phyloP scores from a whole-genome alignment of 805 yeast genomes.

The Starmerella davenportii region DNA sequence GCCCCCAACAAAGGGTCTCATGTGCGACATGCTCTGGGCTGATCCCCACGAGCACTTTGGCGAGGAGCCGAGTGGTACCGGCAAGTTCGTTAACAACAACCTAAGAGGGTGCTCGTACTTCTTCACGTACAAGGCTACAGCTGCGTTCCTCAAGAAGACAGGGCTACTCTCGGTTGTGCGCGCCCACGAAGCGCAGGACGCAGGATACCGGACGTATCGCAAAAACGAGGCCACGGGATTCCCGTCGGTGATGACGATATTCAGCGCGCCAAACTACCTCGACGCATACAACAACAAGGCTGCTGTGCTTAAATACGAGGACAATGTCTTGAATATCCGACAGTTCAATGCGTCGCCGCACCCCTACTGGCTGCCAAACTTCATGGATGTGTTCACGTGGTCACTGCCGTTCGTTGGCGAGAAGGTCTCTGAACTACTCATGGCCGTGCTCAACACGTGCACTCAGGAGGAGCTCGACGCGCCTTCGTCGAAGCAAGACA shows the following conservation, averaged over 20 bases:
- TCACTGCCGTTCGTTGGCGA: slow-evolving; percentile 94
- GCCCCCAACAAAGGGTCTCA: slow-evolving; percentile 82
- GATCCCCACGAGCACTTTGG: slow-evolving; percentile 90
- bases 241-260: slow-evolving; percentile 77
- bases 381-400: slow-evolving; percentile 96
- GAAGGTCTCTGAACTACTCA: slow-evolving; percentile 83
- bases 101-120: slow-evolving; percentile 88
- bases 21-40: slow-evolving; percentile 93
- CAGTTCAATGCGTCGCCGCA: slow-evolving; percentile 87
- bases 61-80: slow-evolving; percentile 26
- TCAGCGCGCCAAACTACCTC: slow-evolving; percentile 88
- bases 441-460: slow-evolving; percentile 77
- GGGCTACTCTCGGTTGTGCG: slow-evolving; percentile 70
- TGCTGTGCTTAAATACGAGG: slow-evolving; percentile 79
- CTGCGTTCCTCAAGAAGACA: slow-evolving; percentile 60
- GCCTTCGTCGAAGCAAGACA: slow-evolving; percentile 4
- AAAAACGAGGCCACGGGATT: slow-evolving; percentile 70
- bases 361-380: slow-evolving; percentile 92
- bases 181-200: slow-evolving; percentile 96
- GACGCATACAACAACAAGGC: slow-evolving; percentile 90
- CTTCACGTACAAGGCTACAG: slow-evolving; percentile 65
- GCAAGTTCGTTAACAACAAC: slow-evolving; percentile 40
- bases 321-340: slow-evolving; percentile 83
- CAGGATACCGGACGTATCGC: slow-evolving; percentile 88
- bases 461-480: slow-evolving; percentile 77